A percentile compares a stretch with the other conserved stretches of the same genome.
Evolutionary conservation across 768 basidiomycete species (phyloP).

Genomic region (Amanita rubescens): DNA sequence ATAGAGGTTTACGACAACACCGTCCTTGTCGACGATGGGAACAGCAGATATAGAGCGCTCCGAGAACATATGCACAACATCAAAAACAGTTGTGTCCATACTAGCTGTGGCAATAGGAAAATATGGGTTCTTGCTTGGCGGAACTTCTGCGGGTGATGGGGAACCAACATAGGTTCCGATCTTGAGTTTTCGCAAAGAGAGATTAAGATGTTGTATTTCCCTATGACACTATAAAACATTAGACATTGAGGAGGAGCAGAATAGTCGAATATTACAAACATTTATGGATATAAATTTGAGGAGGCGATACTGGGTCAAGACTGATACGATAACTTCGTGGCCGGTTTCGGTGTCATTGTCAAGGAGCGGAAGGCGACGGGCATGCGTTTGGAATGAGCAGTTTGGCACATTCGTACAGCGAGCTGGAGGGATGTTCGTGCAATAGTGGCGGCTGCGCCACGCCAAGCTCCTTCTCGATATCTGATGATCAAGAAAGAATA

Average conservation of each 20-base stretch:
- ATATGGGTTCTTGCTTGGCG: constrained; percentile 62
- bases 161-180: constrained; percentile 89
- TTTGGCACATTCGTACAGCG: constrained; percentile 86
- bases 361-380: constrained; percentile 87
- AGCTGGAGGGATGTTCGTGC: constrained; percentile 79
- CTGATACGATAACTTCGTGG: constrained; percentile 92
- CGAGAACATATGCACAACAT: constrained; percentile 98
- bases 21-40: constrained; percentile 89
- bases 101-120: constrained; percentile 91
- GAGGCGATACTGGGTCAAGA: constrained; percentile 94
- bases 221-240: constrained; percentile 57
- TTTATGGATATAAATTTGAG: constrained; percentile 99
- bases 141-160: constrained; percentile 33
- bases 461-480: constrained; percentile 87
- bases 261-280: constrained; percentile 41
- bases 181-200: constrained; percentile 75
- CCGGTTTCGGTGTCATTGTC: constrained; percentile 91
- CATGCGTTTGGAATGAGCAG: constrained; percentile 92
- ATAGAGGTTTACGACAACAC: constrained; percentile 91
- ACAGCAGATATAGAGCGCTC: constrained; percentile 94
- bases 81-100: constrained; percentile 87
- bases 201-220: constrained; percentile 76
- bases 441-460: constrained; percentile 90
- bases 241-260: constrained; percentile 6
- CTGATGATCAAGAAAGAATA: constrained; percentile 37